Percentiles rank a stretch among this genome's conserved stretches.
Evolutionary conservation across 108 stramenopile species (phyloP).

Genomic region (Seminavis robusta): DNA sequence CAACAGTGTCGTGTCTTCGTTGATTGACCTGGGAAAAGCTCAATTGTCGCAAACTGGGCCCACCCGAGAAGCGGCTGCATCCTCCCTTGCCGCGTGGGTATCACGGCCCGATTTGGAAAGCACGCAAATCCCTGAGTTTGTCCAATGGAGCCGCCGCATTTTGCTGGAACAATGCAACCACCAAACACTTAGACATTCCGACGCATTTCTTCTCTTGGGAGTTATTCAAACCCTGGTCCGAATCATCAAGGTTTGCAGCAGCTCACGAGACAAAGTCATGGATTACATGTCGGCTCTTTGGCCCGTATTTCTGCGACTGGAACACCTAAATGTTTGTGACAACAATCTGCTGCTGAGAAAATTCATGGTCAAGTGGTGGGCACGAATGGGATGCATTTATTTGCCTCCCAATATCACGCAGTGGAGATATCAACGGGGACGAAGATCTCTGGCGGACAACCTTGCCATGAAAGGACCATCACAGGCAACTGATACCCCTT

Average conservation of each 20-base stretch:
- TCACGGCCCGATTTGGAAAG: conserved; percentile 92
- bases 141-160: conserved; percentile 54
- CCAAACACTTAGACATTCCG: conserved; percentile 6
- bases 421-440: conserved; percentile 95
- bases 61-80: conserved; percentile 87
- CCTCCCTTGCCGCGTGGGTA: conserved; percentile 87
- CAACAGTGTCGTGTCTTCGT: conserved; percentile 8
- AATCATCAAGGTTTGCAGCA: conserved; percentile 61
- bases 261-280: conserved; percentile 43
- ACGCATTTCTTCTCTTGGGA: conserved; percentile 71
- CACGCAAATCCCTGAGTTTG: conserved; percentile 60
- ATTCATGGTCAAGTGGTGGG: conserved; percentile 89
- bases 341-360: conserved; percentile 66
- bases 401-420: conserved; percentile 88
- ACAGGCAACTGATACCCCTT: background rate
- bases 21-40: conserved; percentile 42
- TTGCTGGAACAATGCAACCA: conserved; percentile 9
- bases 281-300: conserved; percentile 38
- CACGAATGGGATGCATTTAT: conserved; percentile 82
- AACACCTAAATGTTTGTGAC: conserved; percentile 11
- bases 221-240: conserved; percentile 72
- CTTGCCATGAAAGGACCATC: conserved; percentile 18
- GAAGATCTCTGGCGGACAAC: conserved; percentile 81
- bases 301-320: conserved; percentile 49
- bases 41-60: conserved; percentile 86